Conservation (phyloP, 106 monocot species). For the Apostasia ramifera region DNA sequence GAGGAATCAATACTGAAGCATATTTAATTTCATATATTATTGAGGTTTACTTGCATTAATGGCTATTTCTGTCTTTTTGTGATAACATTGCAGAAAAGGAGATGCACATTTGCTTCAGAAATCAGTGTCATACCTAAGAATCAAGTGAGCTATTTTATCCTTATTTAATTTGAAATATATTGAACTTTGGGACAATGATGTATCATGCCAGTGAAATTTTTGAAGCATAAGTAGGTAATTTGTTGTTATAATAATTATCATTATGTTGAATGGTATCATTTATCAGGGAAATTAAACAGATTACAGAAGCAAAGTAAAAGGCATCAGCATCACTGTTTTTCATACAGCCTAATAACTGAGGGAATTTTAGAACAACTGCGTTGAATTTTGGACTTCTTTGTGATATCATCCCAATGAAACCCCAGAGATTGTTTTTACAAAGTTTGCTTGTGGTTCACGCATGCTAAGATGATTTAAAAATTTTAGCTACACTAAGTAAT, state of each 20-base stretch:
- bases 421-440: too few relatives aligned
- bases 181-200: not conserved
- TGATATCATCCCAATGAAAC: too few relatives aligned
- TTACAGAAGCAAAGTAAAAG: too few relatives aligned
- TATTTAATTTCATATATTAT: not conserved
- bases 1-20: constrained; percentile 11
- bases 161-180: not conserved
- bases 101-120: constrained; percentile 50
- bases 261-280: not conserved
- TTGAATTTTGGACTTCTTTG: too few relatives aligned
- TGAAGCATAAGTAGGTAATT: not conserved
- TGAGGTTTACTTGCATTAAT: not conserved
- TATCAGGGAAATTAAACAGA: not conserved
- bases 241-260: not conserved
- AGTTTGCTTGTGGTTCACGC: too few relatives aligned
- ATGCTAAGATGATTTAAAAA: too few relatives aligned
- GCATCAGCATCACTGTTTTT: too few relatives aligned
- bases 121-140: constrained; percentile 59
- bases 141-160: constrained; percentile 47
- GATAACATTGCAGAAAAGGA: constrained; percentile 46
- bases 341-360: too few relatives aligned
- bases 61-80: not conserved
- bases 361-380: too few relatives aligned
- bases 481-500: too few relatives aligned
- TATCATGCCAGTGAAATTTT: not conserved